These are phyloP conservation scores for Pholiota molesta DNA, from an alignment of 768 basidiomycete species.

Conservation along the genomic window DNA sequence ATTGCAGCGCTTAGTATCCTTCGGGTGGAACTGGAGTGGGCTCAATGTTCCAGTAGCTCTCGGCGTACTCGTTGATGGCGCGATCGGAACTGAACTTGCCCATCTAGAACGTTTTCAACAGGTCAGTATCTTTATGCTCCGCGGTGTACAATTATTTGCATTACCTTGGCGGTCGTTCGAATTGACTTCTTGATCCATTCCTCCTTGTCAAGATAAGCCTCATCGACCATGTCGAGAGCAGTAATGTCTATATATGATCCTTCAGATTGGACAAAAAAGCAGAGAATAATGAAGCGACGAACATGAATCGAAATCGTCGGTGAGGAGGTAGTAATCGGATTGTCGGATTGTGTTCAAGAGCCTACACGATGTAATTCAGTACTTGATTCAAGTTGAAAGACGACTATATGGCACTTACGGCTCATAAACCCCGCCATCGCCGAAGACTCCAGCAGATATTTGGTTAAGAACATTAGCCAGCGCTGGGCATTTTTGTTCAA, in stretches of 20 bases:
- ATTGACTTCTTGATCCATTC: slow-evolving; percentile 95
- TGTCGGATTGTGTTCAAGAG: slow-evolving; percentile 77
- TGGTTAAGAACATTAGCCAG: slow-evolving; percentile 79
- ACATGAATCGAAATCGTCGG: slow-evolving; percentile 97
- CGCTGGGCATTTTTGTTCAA: slow-evolving; percentile 83
- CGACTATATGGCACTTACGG: slow-evolving; percentile 59
- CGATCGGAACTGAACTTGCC: slow-evolving; percentile 97
- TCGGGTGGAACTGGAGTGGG: slow-evolving; percentile 30
- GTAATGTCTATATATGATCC: slow-evolving; percentile 60
- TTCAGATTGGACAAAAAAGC: neutral
- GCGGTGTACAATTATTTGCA: neutral
- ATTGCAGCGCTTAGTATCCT: neutral
- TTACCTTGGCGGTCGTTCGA: slow-evolving; percentile 75
- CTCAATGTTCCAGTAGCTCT: slow-evolving; percentile 84
- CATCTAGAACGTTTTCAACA: slow-evolving; percentile 55
- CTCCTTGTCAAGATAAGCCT: slow-evolving; percentile 79
- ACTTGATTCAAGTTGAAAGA: neutral
- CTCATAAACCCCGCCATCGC: slow-evolving; percentile 80
- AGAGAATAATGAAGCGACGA: slow-evolving; percentile 26
- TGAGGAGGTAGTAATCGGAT: slow-evolving; percentile 77
- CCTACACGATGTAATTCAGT: slow-evolving; percentile 36
- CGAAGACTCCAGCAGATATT: slow-evolving; percentile 80
- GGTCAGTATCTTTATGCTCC: neutral
- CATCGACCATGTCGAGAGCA: slow-evolving; percentile 86
- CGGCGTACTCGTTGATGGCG: slow-evolving; percentile 90